Evolutionary conservation across 768 basidiomycete species (phyloP).

Genomic region (Boletellus ananas): DNA sequence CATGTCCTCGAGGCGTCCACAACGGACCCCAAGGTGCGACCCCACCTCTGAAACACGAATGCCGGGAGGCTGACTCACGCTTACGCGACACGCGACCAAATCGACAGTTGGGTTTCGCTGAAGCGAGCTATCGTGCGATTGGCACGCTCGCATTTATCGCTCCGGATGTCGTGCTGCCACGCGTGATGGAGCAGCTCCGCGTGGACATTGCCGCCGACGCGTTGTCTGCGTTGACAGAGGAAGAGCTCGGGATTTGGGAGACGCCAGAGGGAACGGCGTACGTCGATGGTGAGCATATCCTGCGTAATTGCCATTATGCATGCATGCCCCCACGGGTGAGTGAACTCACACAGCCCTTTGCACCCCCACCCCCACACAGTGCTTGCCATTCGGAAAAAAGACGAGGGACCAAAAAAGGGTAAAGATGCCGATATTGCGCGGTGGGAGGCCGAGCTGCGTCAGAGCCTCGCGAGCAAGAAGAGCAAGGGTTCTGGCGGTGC

Average conservation of each 20-base stretch:
- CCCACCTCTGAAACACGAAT: too few relatives aligned
- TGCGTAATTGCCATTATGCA: too few relatives aligned
- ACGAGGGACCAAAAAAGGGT: constrained; percentile 58
- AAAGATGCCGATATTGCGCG: constrained; percentile 87
- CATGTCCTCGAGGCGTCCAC: constrained; percentile 47
- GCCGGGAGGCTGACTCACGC: neutral
- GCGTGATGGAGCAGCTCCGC: constrained; percentile 62
- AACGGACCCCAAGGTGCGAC: constrained; percentile 44
- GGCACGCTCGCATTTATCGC: constrained; percentile 80
- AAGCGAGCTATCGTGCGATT: constrained; percentile 72
- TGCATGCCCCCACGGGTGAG: neutral
- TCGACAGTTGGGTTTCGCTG: constrained; percentile 44
- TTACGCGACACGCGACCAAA: too few relatives aligned
- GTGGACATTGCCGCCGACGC: constrained; percentile 57
- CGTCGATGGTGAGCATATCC: constrained; percentile 58
- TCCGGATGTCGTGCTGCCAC: constrained; percentile 62
- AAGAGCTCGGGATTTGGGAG: constrained; percentile 80
- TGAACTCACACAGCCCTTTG: neutral
- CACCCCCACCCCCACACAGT: constrained; percentile 37
- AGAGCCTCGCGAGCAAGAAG: constrained; percentile 80
- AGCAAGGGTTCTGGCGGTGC: constrained; percentile 32
- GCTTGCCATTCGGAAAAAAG: constrained; percentile 54
- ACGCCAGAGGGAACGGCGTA: constrained; percentile 81
- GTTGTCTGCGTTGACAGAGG: constrained; percentile 62
- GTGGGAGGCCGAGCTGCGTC: constrained; percentile 94